Percentiles rank a stretch among this genome's conserved stretches.
Conservation (phyloP, 805 yeast species). For the Lachancea nothofagi region DNA sequence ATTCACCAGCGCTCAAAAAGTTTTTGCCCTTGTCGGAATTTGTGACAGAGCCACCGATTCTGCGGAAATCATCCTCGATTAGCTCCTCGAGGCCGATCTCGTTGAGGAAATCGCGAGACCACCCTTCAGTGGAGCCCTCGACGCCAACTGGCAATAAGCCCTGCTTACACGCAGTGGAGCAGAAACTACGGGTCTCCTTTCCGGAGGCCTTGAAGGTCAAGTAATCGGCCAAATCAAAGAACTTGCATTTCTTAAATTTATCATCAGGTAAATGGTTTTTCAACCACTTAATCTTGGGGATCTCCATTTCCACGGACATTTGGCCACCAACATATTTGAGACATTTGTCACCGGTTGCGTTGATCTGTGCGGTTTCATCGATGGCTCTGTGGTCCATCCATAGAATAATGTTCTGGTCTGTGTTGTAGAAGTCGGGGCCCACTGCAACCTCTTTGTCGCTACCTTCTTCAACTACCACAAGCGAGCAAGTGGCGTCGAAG, state of each 20-base stretch:
- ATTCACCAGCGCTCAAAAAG: slow-evolving; percentile 83
- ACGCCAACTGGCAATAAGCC: slow-evolving; percentile 92
- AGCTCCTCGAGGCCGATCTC: slow-evolving; percentile 71
- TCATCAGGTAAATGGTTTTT: slow-evolving; percentile 72
- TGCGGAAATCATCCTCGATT: slow-evolving; percentile 65
- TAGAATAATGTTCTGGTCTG: slow-evolving; percentile 74
- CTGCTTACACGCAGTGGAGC: slow-evolving; percentile 92
- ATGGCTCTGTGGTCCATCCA: slow-evolving; percentile 99
- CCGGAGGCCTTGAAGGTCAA: slow-evolving; percentile 89
- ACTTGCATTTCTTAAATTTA: slow-evolving; percentile 56
- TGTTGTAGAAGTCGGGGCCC: slow-evolving; percentile 80
- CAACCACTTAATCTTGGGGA: slow-evolving; percentile 96
- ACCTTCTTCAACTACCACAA: slow-evolving; percentile 68
- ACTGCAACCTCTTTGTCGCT: slow-evolving; percentile 73
- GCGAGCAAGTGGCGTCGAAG: slow-evolving; percentile 95
- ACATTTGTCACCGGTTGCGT: slow-evolving; percentile 71
- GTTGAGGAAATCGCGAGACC: slow-evolving; percentile 77
- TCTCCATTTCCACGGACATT: slow-evolving; percentile 97
- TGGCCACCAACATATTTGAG: slow-evolving; percentile 93
- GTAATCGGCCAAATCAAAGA: slow-evolving; percentile 89
- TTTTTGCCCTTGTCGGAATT: slow-evolving; percentile 48
- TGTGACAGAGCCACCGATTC: slow-evolving; percentile 79
- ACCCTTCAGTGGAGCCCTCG: slow-evolving; percentile 78
- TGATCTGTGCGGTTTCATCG: slow-evolving; percentile 72
- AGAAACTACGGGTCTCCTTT: slow-evolving; percentile 77